Evolutionary conservation across 1,139 yeast genomes (phyloP).

Genomic region (Geotrichum cucujoidarum): DNA sequence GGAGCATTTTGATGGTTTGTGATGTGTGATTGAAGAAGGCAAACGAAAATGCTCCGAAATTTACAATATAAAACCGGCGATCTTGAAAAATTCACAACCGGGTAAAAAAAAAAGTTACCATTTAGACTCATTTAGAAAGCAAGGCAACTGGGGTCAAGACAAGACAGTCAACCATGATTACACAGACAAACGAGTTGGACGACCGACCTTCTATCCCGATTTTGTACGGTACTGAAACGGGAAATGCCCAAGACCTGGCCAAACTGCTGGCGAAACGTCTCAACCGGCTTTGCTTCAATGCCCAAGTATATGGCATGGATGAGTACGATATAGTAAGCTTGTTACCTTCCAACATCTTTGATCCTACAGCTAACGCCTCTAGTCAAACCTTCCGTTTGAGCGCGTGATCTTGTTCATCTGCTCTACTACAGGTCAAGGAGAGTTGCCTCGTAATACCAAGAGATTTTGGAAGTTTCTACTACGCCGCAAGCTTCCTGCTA

Average conservation of each 20-base stretch:
- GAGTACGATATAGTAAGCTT: slow-evolving; percentile 40
- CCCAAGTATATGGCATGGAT: slow-evolving; percentile 49
- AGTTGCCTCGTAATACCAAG: slow-evolving; percentile 71
- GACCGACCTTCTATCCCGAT: slow-evolving; percentile 35
- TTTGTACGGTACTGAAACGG: slow-evolving; percentile 89
- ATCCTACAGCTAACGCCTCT: slow-evolving; percentile 30
- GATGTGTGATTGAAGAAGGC: background rate
- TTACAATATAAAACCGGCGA: no score
- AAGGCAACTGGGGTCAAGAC: no score
- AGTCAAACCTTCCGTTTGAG: slow-evolving; percentile 42
- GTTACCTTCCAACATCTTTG: background rate
- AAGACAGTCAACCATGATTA: no score
- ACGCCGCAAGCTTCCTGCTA: slow-evolving; percentile 56
- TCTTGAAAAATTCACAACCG: no score
- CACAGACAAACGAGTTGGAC: background rate
- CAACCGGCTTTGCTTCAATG: slow-evolving; percentile 51
- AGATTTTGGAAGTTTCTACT: slow-evolving; percentile 71
- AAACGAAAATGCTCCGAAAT: no score
- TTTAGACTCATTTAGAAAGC: no score
- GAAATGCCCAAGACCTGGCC: slow-evolving; percentile 86
- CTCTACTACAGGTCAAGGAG: slow-evolving; percentile 96
- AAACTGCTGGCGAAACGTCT: slow-evolving; percentile 54
- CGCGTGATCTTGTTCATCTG: slow-evolving; percentile 59
- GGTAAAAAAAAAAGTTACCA: no score
- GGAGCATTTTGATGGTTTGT: slow-evolving; percentile 9